Conservation (phyloP, 2,329 filamentous ascomycete species). For the Clonostachys rhizophaga region DNA sequence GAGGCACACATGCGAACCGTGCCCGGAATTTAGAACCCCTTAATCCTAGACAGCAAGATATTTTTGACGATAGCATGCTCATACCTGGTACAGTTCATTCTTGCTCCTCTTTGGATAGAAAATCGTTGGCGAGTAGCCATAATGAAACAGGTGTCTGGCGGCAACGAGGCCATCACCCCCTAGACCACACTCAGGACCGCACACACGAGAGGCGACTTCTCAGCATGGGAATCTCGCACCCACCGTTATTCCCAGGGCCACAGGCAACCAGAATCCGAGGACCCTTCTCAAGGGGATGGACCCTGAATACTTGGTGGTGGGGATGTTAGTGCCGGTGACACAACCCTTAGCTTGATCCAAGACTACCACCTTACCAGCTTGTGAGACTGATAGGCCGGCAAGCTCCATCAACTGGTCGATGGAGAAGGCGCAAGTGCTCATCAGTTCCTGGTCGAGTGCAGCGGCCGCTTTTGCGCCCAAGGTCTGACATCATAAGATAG, state of each 20-base stretch:
- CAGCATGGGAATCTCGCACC: conserved; percentile 4
- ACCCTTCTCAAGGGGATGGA: conserved; percentile 72
- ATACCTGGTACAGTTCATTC: conserved; percentile 82
- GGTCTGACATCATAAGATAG: conserved; percentile 49
- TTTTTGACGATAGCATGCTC: conserved; percentile 4
- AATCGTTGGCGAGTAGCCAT: conserved; percentile 82
- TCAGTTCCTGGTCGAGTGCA: conserved; percentile 87
- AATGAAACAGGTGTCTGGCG: conserved; percentile 85
- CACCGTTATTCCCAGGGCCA: conserved; percentile 74
- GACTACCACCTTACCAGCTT: conserved; percentile 58
- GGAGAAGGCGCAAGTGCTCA: conserved; percentile 83
- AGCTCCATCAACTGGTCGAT: conserved; percentile 97
- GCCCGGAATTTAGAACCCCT: too few species aligned
- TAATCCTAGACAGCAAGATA: neutral
- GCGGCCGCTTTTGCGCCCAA: conserved; percentile 83
- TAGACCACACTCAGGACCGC: conserved; percentile 30
- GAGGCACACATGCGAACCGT: too few species aligned
- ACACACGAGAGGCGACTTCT: neutral
- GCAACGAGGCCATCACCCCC: conserved; percentile 94
- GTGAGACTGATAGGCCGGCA: conserved; percentile 86
- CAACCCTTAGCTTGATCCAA: neutral
- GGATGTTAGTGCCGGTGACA: too few species aligned
- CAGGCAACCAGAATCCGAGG: conserved; percentile 81
- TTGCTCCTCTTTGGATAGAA: conserved; percentile 93
- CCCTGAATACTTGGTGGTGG: conserved; percentile 63